Conservation (phyloP, 768 basidiomycete genomes). For the Amanita pallidorosea region DNA sequence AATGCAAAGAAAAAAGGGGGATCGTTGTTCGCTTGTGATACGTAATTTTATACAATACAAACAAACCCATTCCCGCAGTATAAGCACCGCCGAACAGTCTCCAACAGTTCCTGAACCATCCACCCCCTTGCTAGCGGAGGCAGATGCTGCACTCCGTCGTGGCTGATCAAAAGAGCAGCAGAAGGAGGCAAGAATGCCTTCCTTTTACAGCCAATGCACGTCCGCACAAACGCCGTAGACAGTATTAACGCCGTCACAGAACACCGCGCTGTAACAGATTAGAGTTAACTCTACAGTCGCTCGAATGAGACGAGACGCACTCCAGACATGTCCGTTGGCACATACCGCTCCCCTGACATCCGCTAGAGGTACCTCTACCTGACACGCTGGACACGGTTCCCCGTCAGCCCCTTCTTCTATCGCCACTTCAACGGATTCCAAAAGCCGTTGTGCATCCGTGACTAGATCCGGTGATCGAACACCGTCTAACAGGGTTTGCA, state of each 20-base stretch:
- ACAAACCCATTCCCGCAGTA: conserved; percentile 64
- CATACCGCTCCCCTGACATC: conserved; percentile 55
- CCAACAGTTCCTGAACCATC: conserved; percentile 54
- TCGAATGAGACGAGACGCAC: conserved; percentile 28
- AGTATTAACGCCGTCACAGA: conserved; percentile 75
- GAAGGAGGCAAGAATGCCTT: conserved; percentile 68
- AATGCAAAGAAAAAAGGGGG: too few species aligned
- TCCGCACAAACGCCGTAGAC: conserved; percentile 66
- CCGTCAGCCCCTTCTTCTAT: conserved; percentile 18
- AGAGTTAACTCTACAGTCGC: conserved; percentile 6
- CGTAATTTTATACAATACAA: conserved; percentile 1
- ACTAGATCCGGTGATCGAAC: neutral
- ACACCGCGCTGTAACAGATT: conserved; percentile 49
- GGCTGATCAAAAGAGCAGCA: conserved; percentile 14
- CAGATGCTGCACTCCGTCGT: conserved; percentile 23
- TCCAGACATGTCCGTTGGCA: conserved; percentile 66
- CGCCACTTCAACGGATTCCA: conserved; percentile 20
- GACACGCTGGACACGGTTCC: conserved; percentile 72
- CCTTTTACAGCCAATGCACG: conserved; percentile 72
- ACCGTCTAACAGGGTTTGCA: neutral
- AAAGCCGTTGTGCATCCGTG: conserved; percentile 12
- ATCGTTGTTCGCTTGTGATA: too few species aligned
- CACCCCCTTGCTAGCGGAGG: conserved; percentile 43
- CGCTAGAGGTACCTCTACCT: conserved; percentile 43
- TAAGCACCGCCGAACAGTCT: conserved; percentile 57